Evolutionary conservation across 352 stramenopile genomes (phyloP).

Genomic region (Phytopythium oedochilum): DNA sequence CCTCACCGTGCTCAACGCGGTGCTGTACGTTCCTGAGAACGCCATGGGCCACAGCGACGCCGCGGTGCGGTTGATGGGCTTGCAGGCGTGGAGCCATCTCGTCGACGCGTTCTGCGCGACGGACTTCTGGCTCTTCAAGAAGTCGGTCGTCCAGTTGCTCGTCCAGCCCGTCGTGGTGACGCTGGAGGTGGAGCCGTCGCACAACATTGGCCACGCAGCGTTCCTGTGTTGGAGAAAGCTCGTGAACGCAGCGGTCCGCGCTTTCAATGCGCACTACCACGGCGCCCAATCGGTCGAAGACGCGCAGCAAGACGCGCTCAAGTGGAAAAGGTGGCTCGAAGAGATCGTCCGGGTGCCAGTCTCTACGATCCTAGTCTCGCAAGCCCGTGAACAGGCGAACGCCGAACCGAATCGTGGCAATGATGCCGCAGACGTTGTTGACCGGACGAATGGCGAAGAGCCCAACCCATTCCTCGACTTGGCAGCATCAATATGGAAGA

Average conservation of each 20-base stretch:
- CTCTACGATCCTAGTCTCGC: slow-evolving; percentile 19
- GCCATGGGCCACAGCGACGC: slow-evolving; percentile 45
- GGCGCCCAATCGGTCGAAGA: slow-evolving; percentile 13
- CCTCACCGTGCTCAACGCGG: slow-evolving; percentile 36
- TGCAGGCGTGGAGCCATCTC: slow-evolving; percentile 48
- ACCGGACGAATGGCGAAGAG: too few relatives aligned
- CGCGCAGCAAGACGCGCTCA: slow-evolving; percentile 30
- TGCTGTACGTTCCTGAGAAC: slow-evolving; percentile 53
- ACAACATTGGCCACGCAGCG: slow-evolving; percentile 45
- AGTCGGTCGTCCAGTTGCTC: slow-evolving; percentile 41
- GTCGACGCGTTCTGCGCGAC: slow-evolving; percentile 41
- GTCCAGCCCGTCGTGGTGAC: slow-evolving; percentile 37
- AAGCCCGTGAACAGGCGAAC: slow-evolving; percentile 9
- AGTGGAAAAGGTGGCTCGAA: slow-evolving; percentile 57
- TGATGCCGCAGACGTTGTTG: slow-evolving; percentile 1
- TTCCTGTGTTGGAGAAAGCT: slow-evolving; percentile 48
- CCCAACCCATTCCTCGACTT: slow-evolving; percentile 25
- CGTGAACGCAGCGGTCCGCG: slow-evolving; percentile 29
- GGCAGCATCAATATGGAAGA: slow-evolving; percentile 16
- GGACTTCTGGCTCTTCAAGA: slow-evolving; percentile 57
- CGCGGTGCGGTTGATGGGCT: slow-evolving; percentile 35
- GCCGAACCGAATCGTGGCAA: not conserved
- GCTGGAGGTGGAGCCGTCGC: slow-evolving; percentile 37
- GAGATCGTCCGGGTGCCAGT: slow-evolving; percentile 23
- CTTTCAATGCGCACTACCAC: slow-evolving; percentile 33